Percentiles rank a stretch among this genome's conserved stretches.
phyloP scores from a whole-genome alignment of 768 basidiomycete species.

The Calocera viscosa region DNA sequence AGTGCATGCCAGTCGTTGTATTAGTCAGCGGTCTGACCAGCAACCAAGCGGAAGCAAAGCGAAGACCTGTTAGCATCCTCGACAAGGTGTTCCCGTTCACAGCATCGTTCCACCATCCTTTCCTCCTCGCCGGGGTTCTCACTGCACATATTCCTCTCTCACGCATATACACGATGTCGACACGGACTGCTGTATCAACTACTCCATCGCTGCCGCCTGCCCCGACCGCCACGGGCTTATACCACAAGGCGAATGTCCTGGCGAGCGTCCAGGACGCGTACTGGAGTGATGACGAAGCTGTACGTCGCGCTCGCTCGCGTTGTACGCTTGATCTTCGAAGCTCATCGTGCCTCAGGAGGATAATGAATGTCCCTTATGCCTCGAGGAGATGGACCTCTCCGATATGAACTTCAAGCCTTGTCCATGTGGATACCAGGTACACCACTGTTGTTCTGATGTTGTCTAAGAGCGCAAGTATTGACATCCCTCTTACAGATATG shows the following conservation, averaged over 20 bases:
- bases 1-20: background rate
- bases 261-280: slow-evolving; percentile 93
- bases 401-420: slow-evolving; percentile 99
- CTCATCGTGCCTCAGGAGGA: slow-evolving; percentile 54
- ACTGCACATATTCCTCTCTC: background rate
- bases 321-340: slow-evolving; percentile 1
- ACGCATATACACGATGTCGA: background rate
- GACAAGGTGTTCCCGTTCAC: background rate
- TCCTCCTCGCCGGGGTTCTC: background rate
- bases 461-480: background rate
- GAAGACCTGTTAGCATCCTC: slow-evolving; percentile 8
- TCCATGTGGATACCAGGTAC: slow-evolving; percentile 93
- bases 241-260: slow-evolving; percentile 16
- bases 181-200: slow-evolving; percentile 5
- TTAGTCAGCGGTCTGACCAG: background rate
- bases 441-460: slow-evolving; percentile 15
- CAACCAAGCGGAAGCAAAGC: slow-evolving; percentile 3
- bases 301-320: slow-evolving; percentile 28
- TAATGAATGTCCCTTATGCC: slow-evolving; percentile 92
- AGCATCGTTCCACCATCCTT: background rate
- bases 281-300: slow-evolving; percentile 86
- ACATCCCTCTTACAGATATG: slow-evolving; percentile 59
- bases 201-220: slow-evolving; percentile 5
- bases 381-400: slow-evolving; percentile 97
- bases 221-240: background rate